Evolutionary conservation across 208 protist genomes (phyloP).

Genomic region (Crithidia thermophila): DNA sequence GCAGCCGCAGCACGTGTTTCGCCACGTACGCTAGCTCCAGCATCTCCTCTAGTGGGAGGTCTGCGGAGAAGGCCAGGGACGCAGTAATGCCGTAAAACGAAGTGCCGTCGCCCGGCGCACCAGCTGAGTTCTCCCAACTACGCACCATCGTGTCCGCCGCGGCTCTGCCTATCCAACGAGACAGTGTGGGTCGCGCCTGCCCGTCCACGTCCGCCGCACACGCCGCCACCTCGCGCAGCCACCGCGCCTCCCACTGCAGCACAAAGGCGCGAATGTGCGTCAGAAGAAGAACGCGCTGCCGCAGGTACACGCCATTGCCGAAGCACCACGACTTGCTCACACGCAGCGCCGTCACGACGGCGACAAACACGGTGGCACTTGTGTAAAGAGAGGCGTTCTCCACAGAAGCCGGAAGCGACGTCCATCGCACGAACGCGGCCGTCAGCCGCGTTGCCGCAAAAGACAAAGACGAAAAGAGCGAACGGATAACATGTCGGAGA

Average conservation of each 20-base stretch:
- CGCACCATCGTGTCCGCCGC: neutral
- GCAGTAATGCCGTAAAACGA: conserved; percentile 33
- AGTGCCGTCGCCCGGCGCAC: neutral
- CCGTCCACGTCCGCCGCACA: conserved; percentile 21
- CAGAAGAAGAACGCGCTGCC: conserved; percentile 39
- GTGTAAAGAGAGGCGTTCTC: conserved; percentile 9
- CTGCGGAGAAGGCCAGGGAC: conserved; percentile 35
- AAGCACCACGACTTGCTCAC: conserved; percentile 21
- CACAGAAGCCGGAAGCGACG: neutral
- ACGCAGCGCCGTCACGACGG: conserved; percentile 22
- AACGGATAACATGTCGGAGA: too few relatives aligned
- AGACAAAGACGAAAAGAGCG: too few relatives aligned
- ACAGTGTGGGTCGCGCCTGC: conserved; percentile 1
- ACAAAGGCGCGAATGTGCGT: conserved; percentile 31
- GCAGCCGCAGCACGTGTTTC: conserved; percentile 20
- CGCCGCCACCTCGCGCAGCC: conserved; percentile 38
- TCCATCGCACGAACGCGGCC: neutral
- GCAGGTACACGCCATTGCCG: conserved; percentile 38
- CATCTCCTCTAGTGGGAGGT: conserved; percentile 29
- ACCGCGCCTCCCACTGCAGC: conserved; percentile 42
- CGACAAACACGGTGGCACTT: conserved; percentile 7
- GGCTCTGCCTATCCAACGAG: neutral
- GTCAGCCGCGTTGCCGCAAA: neutral
- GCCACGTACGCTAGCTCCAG: conserved; percentile 36
- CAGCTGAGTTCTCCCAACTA: neutral